Percentiles rank a stretch among this genome's conserved stretches.
Conservation (phyloP, 768 basidiomycete genomes). For the Pulveroboletus sp. region DNA sequence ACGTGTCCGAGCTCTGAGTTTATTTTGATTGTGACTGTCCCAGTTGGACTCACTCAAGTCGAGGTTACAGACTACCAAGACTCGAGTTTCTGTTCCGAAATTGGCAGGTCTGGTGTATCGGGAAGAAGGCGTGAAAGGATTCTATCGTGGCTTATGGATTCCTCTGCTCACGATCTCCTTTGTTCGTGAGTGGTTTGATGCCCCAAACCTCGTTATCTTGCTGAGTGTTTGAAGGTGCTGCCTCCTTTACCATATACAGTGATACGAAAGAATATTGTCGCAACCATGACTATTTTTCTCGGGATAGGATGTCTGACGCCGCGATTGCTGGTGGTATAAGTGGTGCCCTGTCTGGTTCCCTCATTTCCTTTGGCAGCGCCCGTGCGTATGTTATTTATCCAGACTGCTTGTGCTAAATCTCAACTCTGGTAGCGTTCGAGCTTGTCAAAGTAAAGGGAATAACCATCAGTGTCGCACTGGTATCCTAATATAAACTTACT, state of each 20-base stretch:
- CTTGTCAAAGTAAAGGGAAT: constrained; percentile 76
- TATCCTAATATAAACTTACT: constrained; percentile 14
- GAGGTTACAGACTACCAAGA: constrained; percentile 81
- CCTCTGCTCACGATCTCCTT: constrained; percentile 95
- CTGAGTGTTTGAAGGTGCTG: constrained; percentile 56
- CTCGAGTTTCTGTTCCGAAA: constrained; percentile 66
- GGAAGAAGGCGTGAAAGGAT: constrained; percentile 86
- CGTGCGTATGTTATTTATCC: constrained; percentile 52
- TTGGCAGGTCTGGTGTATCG: constrained; percentile 72
- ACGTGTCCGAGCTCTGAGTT: background rate
- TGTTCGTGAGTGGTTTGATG: constrained; percentile 66
- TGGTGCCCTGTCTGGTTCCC: constrained; percentile 84
- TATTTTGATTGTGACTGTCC: background rate
- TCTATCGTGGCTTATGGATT: constrained; percentile 89
- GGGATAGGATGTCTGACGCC: constrained; percentile 62
- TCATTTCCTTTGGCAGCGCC: constrained; percentile 87
- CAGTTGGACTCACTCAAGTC: constrained; percentile 95
- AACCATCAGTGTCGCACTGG: background rate
- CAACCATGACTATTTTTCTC: constrained; percentile 54
- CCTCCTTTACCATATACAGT: constrained; percentile 90
- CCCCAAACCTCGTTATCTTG: constrained; percentile 1
- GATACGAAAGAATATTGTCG: constrained; percentile 75
- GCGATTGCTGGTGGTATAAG: constrained; percentile 77
- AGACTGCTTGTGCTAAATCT: constrained; percentile 18
- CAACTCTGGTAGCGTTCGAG: constrained; percentile 66